Base-by-base conservation (phyloP, 768 basidiomycete species). In the Porpolomopsis calyptriformis region DNA sequence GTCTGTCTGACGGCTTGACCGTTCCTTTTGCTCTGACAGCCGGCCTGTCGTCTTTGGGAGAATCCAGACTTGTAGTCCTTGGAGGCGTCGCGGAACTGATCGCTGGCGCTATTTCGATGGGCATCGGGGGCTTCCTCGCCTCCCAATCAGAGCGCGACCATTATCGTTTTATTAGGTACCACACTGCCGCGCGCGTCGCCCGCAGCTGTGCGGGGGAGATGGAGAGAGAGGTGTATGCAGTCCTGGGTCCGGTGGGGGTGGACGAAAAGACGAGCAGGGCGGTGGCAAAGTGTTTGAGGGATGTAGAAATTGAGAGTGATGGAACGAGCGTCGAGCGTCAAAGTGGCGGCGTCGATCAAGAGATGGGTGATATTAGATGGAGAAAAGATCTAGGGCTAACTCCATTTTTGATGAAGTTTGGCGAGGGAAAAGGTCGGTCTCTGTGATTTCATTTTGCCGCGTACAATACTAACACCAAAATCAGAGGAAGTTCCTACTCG, bases 121-220 rank as follows among this genome's bases (percentile, higher is more conserved):
- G 96, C 50, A 86, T 99, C 33, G 96, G 96, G 44, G 94, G 94
- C 16, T 97, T 94, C 74, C 82, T 99, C 40, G 92, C 92, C 2
- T 91, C 93, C 1, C 89, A 99, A 64, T 85, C 94, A 24, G 96
- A 99, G 64, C 82, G 92, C 38, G 94, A 97, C 60, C 86, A 96
- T 64, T 93, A 84, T 60, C 85, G 81, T 38, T 96, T 85, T 65
- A 76, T 85, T 24, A 77, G 72, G 23, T 72, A 76, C 31, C 75
- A 80, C 50, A 93, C 89, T 8, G 70, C 80, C 35, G 74, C 81
- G 14, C 82, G 93, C 24, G 92, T 98, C n/a, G 60, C 74, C 2
- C 80, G 88, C 10, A 90, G 85, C 46, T 99, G 96, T 59, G 77
- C 80, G 7, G 91, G 91, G 40, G 93, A 98, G 70, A 85, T 98